Conservation (phyloP, 441 rosid species). For the Euphorbia schlechtendalii region DNA sequence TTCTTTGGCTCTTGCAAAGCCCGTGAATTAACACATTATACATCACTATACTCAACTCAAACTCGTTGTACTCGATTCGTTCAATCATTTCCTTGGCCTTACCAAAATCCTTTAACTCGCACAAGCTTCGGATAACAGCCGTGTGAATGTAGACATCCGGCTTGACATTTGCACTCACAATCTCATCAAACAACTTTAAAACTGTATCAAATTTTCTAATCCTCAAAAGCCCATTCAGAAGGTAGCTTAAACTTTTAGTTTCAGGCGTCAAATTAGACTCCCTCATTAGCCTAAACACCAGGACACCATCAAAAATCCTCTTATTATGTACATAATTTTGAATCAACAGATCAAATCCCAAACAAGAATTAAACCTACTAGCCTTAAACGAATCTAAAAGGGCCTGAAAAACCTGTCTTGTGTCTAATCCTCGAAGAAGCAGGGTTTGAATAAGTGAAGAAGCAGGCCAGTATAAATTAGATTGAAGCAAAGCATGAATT, state of each 20-base stretch:
- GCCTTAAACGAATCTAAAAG: constrained; percentile 38
- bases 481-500: constrained; percentile 55
- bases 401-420: constrained; percentile 47
- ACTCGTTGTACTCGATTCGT: constrained; percentile 44
- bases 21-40: constrained; percentile 79
- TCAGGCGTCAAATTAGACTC: constrained; percentile 51
- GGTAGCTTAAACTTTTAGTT: constrained; percentile 55
- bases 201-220: constrained; percentile 48
- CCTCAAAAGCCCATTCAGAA: constrained; percentile 56
- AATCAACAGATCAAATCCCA: constrained; percentile 76
- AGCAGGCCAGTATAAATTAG: constrained; percentile 73
- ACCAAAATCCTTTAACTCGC: constrained; percentile 55
- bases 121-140: constrained; percentile 56
- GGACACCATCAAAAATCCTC: constrained; percentile 47
- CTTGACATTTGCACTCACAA: constrained; percentile 33
- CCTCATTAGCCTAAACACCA: constrained; percentile 54
- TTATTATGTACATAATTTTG: constrained; percentile 57
- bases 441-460: constrained; percentile 76
- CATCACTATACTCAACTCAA: constrained; percentile 46
- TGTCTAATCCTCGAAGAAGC: constrained; percentile 50
- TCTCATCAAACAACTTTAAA: constrained; percentile 53
- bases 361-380: constrained; percentile 44
- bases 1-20: constrained; percentile 58
- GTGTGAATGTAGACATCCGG: constrained; percentile 54
- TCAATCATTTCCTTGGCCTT: constrained; percentile 54